phyloP scores from a whole-genome alignment of 768 basidiomycete species.

The Gymnopilus dilepis region DNA sequence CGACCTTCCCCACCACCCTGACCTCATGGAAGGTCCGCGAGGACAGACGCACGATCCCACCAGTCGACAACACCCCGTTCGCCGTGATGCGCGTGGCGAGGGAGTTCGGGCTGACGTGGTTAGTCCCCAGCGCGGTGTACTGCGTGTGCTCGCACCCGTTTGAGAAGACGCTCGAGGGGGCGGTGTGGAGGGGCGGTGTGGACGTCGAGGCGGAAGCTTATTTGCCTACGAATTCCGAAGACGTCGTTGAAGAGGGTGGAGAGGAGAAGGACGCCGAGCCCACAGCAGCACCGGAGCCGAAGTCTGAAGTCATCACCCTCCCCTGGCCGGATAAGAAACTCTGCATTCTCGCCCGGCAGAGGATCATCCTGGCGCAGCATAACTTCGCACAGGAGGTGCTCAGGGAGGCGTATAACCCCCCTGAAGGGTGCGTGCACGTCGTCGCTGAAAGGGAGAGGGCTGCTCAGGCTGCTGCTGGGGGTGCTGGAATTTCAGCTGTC shows the following conservation, averaged over 20 bases:
- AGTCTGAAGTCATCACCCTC: conserved; percentile 22
- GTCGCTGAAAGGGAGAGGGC: conserved; percentile 5
- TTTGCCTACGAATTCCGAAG: neutral
- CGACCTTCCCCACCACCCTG: conserved; percentile 42
- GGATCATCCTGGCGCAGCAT: conserved; percentile 29
- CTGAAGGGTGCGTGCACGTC: conserved; percentile 17
- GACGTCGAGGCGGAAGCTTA: neutral
- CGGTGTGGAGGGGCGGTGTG: conserved; percentile 32
- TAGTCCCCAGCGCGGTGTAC: conserved; percentile 42
- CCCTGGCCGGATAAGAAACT: conserved; percentile 32
- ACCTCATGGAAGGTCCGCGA: conserved; percentile 40
- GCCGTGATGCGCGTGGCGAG: conserved; percentile 39
- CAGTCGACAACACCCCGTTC: conserved; percentile 45
- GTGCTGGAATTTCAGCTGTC: too few relatives aligned
- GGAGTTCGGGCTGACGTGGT: conserved; percentile 40
- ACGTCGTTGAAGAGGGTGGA: neutral
- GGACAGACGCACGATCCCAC: conserved; percentile 39
- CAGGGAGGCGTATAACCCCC: conserved; percentile 12
- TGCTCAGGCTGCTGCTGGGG: too few relatives aligned
- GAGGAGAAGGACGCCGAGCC: neutral
- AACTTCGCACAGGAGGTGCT: conserved; percentile 23
- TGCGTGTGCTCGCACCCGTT: conserved; percentile 43
- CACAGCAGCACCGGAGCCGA: neutral
- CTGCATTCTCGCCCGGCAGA: conserved; percentile 34
- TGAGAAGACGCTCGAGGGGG: conserved; percentile 41